phyloP scores from a whole-genome alignment of 345 rosid species.

The Syzygium aqueum region DNA sequence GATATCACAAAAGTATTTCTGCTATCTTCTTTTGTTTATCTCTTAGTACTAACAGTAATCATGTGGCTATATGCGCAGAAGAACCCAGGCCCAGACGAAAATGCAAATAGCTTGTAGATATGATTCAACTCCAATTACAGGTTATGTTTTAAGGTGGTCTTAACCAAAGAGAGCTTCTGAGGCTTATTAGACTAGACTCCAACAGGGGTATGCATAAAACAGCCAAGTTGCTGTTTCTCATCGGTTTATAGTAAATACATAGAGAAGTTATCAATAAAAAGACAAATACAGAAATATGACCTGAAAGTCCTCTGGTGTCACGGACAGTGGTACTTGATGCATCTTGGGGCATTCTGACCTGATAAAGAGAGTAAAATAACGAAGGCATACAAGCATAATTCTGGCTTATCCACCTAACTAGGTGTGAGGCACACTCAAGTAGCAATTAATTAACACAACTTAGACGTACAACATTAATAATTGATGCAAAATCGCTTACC shows the following conservation, averaged over 20 bases:
- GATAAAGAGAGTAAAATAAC: conserved; percentile 4
- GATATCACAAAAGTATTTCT: neutral
- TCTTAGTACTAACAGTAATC: neutral
- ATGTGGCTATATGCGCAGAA: neutral
- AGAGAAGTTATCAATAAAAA: neutral
- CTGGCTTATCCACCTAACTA: neutral
- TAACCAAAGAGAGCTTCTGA: neutral
- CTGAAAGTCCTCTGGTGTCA: conserved; percentile 96
- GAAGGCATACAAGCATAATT: neutral
- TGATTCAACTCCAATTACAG: neutral
- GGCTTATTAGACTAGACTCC: neutral
- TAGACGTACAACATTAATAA: neutral
- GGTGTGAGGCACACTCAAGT: neutral
- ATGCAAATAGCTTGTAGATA: neutral
- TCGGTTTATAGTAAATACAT: neutral
- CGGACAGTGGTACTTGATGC: conserved; percentile 63
- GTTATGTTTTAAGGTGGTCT: neutral
- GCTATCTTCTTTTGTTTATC: neutral
- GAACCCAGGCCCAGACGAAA: neutral
- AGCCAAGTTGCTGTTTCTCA: neutral
- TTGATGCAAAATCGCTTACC: conserved; percentile 30
- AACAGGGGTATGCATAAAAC: neutral
- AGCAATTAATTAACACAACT: neutral
- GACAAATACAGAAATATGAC: conserved; percentile 14
- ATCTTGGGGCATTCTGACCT: conserved; percentile 99